These are phyloP conservation scores for Metarhizium sp. DNA, from an alignment of 2,329 filamentous ascomycete genomes.

Conservation along the genomic window DNA sequence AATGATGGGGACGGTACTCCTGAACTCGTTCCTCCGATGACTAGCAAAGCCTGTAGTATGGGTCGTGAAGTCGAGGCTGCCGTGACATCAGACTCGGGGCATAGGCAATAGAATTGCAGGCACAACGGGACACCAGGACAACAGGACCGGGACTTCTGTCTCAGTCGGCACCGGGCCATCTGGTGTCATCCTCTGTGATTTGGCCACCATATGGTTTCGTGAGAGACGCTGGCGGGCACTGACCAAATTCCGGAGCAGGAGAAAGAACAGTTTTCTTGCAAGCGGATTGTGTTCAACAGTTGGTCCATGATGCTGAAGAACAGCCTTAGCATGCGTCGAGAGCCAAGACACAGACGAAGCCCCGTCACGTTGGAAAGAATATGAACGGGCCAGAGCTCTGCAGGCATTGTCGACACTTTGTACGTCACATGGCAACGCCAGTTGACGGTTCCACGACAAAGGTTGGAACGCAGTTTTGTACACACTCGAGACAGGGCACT, in stretches of 20 bases:
- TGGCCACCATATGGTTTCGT: not conserved
- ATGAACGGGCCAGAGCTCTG: too few relatives aligned
- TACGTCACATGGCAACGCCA: too few relatives aligned
- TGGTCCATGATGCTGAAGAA: too few relatives aligned
- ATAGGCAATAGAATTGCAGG: not conserved
- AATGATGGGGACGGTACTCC: not conserved
- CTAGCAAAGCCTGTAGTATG: too few relatives aligned
- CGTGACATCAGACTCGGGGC: not conserved
- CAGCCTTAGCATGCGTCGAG: not conserved
- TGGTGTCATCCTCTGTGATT: not conserved
- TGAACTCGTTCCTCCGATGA: too few relatives aligned
- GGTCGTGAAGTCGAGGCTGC: not conserved
- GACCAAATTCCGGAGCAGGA: not conserved
- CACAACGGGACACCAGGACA: not conserved
- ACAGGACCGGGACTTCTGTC: not conserved
- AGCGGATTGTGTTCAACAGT: too few relatives aligned
- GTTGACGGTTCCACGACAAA: too few relatives aligned
- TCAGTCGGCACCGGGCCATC: not conserved
- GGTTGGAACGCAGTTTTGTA: too few relatives aligned
- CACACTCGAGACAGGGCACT: too few relatives aligned
- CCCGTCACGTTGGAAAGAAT: too few relatives aligned
- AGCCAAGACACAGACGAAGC: not conserved
- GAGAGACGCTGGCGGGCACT: not conserved
- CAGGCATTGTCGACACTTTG: too few relatives aligned
- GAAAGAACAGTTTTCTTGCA: too few relatives aligned